Conservation (phyloP, 345 rosid genomes). For the Dimocarpus longan region DNA sequence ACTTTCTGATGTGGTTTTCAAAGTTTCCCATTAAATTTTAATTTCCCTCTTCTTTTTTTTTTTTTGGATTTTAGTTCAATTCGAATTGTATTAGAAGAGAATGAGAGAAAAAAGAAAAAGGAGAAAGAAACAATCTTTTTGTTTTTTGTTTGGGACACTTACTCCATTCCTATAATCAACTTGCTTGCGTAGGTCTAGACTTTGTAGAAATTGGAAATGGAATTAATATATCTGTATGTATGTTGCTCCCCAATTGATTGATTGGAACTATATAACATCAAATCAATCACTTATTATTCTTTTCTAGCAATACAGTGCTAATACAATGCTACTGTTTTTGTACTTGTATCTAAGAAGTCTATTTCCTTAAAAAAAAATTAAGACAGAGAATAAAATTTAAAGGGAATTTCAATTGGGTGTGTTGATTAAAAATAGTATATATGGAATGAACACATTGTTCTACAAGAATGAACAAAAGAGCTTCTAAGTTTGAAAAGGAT, state of each 20-base stretch:
- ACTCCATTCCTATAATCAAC: conserved; percentile 15
- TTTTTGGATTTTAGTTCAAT: conserved; percentile 9
- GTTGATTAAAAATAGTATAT: too few relatives aligned
- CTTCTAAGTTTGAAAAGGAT: too few relatives aligned
- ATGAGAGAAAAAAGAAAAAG: background rate
- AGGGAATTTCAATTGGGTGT: too few relatives aligned
- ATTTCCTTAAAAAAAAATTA: too few relatives aligned
- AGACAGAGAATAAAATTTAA: too few relatives aligned
- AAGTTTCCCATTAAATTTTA: background rate
- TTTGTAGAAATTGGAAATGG: background rate
- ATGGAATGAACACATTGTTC: too few relatives aligned
- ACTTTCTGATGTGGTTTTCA: background rate
- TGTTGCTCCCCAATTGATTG: conserved; percentile 1
- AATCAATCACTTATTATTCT: background rate
- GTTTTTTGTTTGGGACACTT: background rate
- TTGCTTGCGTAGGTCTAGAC: background rate
- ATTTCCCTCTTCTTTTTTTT: background rate
- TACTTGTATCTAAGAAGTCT: too few relatives aligned
- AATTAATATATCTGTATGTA: background rate
- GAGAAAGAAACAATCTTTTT: background rate
- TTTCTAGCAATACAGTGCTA: background rate
- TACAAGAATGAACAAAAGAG: too few relatives aligned
- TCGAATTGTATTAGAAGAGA: background rate
- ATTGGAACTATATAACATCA: conserved; percentile 25
- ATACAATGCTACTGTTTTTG: background rate